Percentiles rank a stretch among this genome's conserved stretches.
phyloP scores from a whole-genome alignment of 2,329 filamentous ascomycete genomes.

The Westerdykella ornata region DNA sequence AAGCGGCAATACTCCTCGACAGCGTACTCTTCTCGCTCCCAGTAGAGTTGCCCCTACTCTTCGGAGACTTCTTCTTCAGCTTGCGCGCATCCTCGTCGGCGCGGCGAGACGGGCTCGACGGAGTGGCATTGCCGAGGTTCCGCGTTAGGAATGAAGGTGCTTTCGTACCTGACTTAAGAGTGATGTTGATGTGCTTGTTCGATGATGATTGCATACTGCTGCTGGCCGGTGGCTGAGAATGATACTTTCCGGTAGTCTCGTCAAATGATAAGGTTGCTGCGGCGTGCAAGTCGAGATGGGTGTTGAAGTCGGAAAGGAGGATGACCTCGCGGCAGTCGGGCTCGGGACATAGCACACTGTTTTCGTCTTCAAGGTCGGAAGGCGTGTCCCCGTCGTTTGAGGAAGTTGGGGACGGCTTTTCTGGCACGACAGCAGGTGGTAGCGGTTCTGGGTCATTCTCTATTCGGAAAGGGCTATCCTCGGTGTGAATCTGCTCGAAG shows the following conservation, averaged over 20 bases:
- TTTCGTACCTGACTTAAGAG: conserved; percentile 8
- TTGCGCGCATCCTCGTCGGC: conserved; percentile 16
- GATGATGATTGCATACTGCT: conserved; percentile 23
- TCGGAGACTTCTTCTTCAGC: conserved; percentile 18
- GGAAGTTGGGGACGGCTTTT: not conserved
- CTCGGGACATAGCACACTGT: conserved; percentile 37
- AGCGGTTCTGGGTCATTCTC: conserved; percentile 26
- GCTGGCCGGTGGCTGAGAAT: conserved; percentile 14
- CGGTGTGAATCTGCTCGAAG: conserved; percentile 37
- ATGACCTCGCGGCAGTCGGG: conserved; percentile 41
- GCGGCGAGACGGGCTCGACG: conserved; percentile 10
- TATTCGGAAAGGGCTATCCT: conserved; percentile 34
- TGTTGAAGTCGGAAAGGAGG: conserved; percentile 38
- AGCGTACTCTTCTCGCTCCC: conserved; percentile 33
- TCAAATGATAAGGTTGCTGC: conserved; percentile 36
- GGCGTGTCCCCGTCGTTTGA: conserved; percentile 14
- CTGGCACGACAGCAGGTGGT: conserved; percentile 16
- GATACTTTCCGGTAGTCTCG: conserved; percentile 30
- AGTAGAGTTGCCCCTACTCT: conserved; percentile 21
- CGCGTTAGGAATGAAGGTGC: conserved; percentile 19
- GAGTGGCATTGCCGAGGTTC: conserved; percentile 10
- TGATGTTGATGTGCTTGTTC: conserved; percentile 2
- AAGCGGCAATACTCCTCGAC: conserved; percentile 29
- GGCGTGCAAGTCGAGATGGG: conserved; percentile 43
- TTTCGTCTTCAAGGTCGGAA: conserved; percentile 28